A percentile compares a stretch with the other conserved stretches of the same genome.
Evolutionary conservation across 805 yeast genomes (phyloP).

Genomic region (Metschnikowia anglica): DNA sequence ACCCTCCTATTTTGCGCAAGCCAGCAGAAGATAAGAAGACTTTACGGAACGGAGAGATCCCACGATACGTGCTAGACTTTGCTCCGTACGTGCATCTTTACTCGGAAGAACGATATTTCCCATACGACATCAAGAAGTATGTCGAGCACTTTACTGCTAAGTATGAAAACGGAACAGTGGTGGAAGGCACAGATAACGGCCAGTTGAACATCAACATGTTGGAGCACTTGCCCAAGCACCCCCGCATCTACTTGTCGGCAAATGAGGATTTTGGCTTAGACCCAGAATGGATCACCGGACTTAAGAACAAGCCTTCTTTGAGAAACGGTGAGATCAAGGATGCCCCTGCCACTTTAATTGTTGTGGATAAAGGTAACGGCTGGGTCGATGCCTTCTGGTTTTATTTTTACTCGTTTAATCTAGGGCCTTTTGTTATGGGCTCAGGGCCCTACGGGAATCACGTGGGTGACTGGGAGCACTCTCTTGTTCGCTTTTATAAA

Average conservation of each 20-base stretch:
- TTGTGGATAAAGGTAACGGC: constrained; percentile 90
- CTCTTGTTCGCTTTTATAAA: constrained; percentile 76
- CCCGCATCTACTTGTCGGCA: constrained; percentile 59
- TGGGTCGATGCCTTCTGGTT: constrained; percentile 97
- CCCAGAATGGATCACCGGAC: constrained; percentile 87
- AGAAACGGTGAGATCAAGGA: constrained; percentile 66
- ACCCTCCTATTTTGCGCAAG: constrained; percentile 39
- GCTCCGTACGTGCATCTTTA: constrained; percentile 83
- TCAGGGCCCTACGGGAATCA: constrained; percentile 96
- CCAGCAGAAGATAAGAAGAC: constrained; percentile 38
- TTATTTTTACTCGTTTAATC: constrained; percentile 88
- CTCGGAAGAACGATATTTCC: constrained; percentile 83
- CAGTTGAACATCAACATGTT: constrained; percentile 33
- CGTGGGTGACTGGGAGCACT: constrained; percentile 98
- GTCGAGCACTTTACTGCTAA: constrained; percentile 65
- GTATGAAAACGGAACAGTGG: constrained; percentile 47
- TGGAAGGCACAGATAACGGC: constrained; percentile 32
- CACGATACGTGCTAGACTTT: constrained; percentile 58
- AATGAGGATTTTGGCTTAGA: constrained; percentile 63
- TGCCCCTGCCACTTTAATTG: constrained; percentile 80
- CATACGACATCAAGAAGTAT: constrained; percentile 73
- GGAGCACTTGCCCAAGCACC: constrained; percentile 29
- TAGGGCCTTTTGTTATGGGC: constrained; percentile 98
- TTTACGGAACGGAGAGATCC: constrained; percentile 55
- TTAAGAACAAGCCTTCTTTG: constrained; percentile 61